Conservation (phyloP, 495 filamentous ascomycete genomes). For the Xylaria sp. region DNA sequence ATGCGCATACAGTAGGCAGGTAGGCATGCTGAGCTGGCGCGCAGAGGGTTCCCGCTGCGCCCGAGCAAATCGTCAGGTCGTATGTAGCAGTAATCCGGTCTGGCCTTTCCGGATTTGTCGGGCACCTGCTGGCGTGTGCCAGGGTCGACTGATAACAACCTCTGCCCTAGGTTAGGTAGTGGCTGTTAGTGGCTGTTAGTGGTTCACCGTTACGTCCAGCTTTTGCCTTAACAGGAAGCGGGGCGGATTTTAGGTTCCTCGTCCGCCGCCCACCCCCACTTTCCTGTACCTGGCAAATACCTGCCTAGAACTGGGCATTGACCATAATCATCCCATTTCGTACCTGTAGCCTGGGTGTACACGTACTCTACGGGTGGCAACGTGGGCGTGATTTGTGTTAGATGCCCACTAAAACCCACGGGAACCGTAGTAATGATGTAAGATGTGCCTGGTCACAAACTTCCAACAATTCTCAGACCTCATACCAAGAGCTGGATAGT, state of each 20-base stretch:
- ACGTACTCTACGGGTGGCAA: constrained; percentile 9
- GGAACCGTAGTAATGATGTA: constrained; percentile 16
- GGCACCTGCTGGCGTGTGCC: background rate
- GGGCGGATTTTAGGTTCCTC: background rate
- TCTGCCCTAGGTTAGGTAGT: no score
- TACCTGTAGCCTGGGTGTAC: background rate
- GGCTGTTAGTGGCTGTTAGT: background rate
- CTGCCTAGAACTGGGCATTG: background rate
- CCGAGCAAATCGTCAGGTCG: constrained; percentile 3
- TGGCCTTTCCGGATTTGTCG: constrained; percentile 17
- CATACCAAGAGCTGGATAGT: background rate
- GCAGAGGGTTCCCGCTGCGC: background rate
- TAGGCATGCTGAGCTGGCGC: constrained; percentile 8
- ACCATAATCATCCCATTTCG: background rate
- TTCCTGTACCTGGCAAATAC: background rate
- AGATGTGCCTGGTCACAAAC: background rate
- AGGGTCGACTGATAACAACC: background rate
- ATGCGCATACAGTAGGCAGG: no score
- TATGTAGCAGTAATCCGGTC: background rate
- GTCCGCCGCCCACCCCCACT: background rate
- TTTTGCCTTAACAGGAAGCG: constrained; percentile 9
- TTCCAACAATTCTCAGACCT: background rate
- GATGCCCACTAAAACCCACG: background rate
- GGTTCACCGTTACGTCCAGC: constrained; percentile 11
- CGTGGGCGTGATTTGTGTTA: constrained; percentile 6